A percentile compares a stretch with the other conserved stretches of the same genome.
These are phyloP conservation scores for Solanum habrochaites DNA, from an alignment of 257 asterid genomes.

Conservation along the genomic window DNA sequence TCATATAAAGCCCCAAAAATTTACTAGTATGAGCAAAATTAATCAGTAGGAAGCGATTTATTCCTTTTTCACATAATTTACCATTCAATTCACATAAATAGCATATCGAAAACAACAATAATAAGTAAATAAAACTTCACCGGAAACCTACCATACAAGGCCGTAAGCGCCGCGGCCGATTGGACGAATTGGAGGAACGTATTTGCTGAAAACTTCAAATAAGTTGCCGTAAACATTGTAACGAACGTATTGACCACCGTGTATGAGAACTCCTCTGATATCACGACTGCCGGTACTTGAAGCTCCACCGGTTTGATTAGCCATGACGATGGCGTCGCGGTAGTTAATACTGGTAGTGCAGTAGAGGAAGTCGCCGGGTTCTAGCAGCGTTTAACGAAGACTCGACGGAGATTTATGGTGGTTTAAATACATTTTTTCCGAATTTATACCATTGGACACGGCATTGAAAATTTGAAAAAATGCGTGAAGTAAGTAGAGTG, in stretches of 20 bases:
- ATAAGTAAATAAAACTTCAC: background rate
- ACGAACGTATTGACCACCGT: constrained; percentile 60
- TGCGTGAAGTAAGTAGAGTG: background rate
- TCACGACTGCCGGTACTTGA: constrained; percentile 10
- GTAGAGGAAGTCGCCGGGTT: background rate
- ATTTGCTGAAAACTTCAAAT: constrained; percentile 58
- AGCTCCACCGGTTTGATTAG: constrained; percentile 18
- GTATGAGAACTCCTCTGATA: constrained; percentile 39
- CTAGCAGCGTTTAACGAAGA: background rate
- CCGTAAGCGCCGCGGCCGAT: constrained; percentile 93
- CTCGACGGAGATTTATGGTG: background rate
- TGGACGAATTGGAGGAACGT: constrained; percentile 79
- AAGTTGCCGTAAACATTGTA: constrained; percentile 67
- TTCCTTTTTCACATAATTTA: background rate
- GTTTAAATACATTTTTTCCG: background rate
- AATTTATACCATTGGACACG: background rate
- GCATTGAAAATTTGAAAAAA: background rate
- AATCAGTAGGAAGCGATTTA: background rate
- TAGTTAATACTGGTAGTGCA: background rate
- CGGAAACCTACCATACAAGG: constrained; percentile 54
- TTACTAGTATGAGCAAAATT: background rate
- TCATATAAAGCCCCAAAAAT: background rate
- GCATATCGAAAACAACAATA: background rate
- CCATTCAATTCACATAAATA: background rate
- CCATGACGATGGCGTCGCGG: constrained; percentile 12